Base-by-base conservation (phyloP, 2,329 filamentous ascomycete genomes). In the Truncatella angustata region DNA sequence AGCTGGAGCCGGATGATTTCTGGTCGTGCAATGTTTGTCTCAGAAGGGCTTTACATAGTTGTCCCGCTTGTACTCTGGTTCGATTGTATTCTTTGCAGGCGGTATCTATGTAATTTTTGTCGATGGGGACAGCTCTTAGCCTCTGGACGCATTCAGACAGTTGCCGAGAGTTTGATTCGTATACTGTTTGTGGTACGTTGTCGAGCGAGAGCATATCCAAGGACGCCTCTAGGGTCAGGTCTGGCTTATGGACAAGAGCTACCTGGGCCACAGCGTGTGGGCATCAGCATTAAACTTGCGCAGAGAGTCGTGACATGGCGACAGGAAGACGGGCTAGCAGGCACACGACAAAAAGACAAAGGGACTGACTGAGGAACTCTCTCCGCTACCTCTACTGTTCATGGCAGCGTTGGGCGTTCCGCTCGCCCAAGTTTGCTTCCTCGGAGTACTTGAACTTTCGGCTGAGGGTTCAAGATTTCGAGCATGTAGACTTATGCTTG, bases 31-130 rank as follows among this genome's bases (percentile, higher is more conserved):
- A 46, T 5, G 42, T 24, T 20, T 28, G 51, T 7, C 35, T 20
- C 60, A 53, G 63, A 6, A 76, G 60, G 77, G 66, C 18, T 63
- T 62, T 45, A 65, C 64, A 48, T 74, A 77, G n/a, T 76, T 59
- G 2, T 63, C 62, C n/a, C 67, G 73, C 49, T 66, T 67, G 1
- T 75, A n/a, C 71, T 50, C 65, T 71, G 44, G 73, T 57, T 55
- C 71, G 77, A 49, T 59, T 57, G 43, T 77, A 79, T 5, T 74
- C 68, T 21, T 73, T 71, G 57, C 73, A 79, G 4, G 71, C 71
- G 3, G 67, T 64, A 51, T 78, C 77, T 14, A 78, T 70, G 30
- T 61, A 55, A 20, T 63, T 58, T 2, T 56, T 44, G 12, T 50
- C 51, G 20, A 35, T 32, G 4, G 48, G 36, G n/a, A 51, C 32